Evolutionary conservation across 345 rosid species (phyloP).

Genomic region (Rhodomyrtus tomentosa): DNA sequence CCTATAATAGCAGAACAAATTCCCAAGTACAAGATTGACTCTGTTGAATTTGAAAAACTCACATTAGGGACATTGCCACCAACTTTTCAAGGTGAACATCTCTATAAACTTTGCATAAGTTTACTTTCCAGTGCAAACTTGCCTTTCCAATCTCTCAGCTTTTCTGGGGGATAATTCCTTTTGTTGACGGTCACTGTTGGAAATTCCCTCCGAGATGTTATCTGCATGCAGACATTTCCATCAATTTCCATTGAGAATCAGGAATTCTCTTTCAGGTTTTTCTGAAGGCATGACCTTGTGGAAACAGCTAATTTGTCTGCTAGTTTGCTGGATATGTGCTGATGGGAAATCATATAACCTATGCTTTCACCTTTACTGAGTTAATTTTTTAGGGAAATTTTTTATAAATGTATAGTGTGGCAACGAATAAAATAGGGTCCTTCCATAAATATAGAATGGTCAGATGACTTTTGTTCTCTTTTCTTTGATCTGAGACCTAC

Average conservation of each 20-base stretch:
- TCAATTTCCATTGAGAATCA: neutral
- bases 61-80: constrained; percentile 89
- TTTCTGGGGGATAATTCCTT: neutral
- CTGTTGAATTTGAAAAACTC: constrained; percentile 78
- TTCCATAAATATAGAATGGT: neutral
- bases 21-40: constrained; percentile 82
- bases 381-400: neutral
- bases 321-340: neutral
- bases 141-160: neutral
- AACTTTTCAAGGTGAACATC: constrained; percentile 65
- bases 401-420: neutral
- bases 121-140: neutral
- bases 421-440: neutral
- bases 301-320: neutral
- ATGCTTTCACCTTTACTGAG: neutral
- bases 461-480: neutral
- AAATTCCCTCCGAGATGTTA: neutral
- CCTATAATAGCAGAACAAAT: constrained; percentile 94
- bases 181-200: neutral
- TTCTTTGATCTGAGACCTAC: neutral
- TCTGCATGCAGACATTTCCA: neutral
- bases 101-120: neutral
- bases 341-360: neutral
- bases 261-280: neutral
- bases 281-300: neutral